Base-by-base conservation (phyloP, 2,329 filamentous ascomycete genomes). In the Apiospora pterosperma region DNA sequence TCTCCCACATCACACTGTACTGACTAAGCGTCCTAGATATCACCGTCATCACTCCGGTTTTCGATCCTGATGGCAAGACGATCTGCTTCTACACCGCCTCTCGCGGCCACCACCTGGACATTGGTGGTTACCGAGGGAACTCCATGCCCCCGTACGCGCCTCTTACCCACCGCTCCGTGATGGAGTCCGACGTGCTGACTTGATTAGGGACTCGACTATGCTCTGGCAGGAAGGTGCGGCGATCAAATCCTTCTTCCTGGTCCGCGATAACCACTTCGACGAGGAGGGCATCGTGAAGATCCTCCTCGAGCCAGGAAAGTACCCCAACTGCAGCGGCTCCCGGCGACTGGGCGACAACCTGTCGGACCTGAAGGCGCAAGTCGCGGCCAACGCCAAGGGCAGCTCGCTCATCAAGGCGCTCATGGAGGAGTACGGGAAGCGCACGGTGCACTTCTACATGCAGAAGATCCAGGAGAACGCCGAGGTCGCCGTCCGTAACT, bases 81-180 rank as follows among this genome's bases (percentile, higher is more conserved):
- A 66, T 68, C 39, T 62, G 64, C 3, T 69, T 69, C 39, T 69
- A 66, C 59, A 63, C 64, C n/a, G 68, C 68, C 11, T 38, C 41
- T 14, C 48, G 62, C 36, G 67, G 67, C 12, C 67, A 69, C 25
- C 66, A 68, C 34, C 63, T 64, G 2, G 66, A 69, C 55, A 69
- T 68, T 39, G 67, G 67, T 39, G 90, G 89, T 7, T 91, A 76
- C n/a, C 73, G 75, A 4, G 76, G 76, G 6, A 77, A 74, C 3
- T 77, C 75, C 4, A 81, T 81, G 79, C 77, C 77, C 66, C 77
- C 79, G 2, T n/a, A n/a, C n/a, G n/a, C n/a, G n/a, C n/a, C n/a
- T n/a, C n/a, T n/a, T n/a, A n/a, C n/a, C n/a, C n/a, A n/a, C n/a
- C n/a, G n/a, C n/a, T n/a, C n/a, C n/a, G n/a, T n/a, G n/a, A n/a